phyloP scores from a whole-genome alignment of 2,329 filamentous ascomycete genomes.

The Clarireedia homoeocarpa region DNA sequence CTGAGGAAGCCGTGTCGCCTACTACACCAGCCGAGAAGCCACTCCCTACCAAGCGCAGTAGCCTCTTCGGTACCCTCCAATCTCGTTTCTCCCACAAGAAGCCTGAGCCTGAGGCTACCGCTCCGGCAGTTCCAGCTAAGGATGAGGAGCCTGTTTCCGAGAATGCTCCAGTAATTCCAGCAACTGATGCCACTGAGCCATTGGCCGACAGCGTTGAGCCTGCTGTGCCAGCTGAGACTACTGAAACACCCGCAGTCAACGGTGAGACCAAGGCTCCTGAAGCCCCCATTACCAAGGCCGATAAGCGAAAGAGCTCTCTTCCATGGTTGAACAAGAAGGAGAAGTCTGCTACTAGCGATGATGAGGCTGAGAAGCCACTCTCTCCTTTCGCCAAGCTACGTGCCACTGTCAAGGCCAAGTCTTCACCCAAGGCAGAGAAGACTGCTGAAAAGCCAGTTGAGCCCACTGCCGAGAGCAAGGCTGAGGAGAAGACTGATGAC shows the following conservation, averaged over 20 bases:
- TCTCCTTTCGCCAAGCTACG: constrained; percentile 31
- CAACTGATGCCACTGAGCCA: constrained; percentile 26
- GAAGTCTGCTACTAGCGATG: constrained; percentile 33
- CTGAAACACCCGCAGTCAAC: constrained; percentile 30
- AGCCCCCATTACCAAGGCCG: constrained; percentile 32
- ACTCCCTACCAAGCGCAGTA: constrained; percentile 27
- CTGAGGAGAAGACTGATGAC: constrained; percentile 9
- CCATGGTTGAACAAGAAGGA: constrained; percentile 59
- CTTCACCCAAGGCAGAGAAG: constrained; percentile 39
- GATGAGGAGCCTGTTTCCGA: constrained; percentile 28
- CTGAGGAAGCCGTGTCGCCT: constrained; percentile 32
- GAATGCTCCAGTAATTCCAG: constrained; percentile 30
- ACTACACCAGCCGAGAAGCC: constrained; percentile 23
- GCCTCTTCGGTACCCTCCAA: constrained; percentile 29
- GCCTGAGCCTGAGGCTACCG: constrained; percentile 24
- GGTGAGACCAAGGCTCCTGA: constrained; percentile 33
- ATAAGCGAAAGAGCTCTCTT: constrained; percentile 55
- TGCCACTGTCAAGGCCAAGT: constrained; percentile 30
- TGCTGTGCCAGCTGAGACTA: constrained; percentile 26
- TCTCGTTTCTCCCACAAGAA: constrained; percentile 26
- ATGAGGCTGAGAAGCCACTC: constrained; percentile 34
- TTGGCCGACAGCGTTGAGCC: constrained; percentile 25
- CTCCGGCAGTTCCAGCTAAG: constrained; percentile 26
- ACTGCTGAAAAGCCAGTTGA: constrained; percentile 30
- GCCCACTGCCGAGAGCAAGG: constrained; percentile 22